These are phyloP conservation scores for Aechmea fasciata DNA, from an alignment of 176 grass and related monocot genomes.

Conservation along the genomic window DNA sequence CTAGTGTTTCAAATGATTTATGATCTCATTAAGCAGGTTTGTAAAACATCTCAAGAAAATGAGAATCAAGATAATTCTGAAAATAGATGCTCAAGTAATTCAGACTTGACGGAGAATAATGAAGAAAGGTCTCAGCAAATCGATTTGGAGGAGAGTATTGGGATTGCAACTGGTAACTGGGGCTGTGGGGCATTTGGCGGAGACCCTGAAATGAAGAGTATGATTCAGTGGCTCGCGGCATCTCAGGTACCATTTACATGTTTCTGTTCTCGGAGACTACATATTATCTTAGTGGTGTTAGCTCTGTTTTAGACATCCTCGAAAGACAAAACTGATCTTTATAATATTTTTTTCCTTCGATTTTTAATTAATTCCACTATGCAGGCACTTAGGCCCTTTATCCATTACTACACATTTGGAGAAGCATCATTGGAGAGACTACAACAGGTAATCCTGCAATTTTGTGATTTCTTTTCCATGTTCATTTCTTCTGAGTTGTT, in stretches of 20 bases:
- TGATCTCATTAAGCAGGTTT: slow-evolving; percentile 22
- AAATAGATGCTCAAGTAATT: slow-evolving; percentile 13
- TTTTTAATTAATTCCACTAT: slow-evolving; percentile 11
- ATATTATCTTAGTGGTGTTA: background rate
- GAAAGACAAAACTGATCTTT: too few species aligned
- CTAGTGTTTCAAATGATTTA: too few species aligned
- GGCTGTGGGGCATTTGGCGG: slow-evolving; percentile 90
- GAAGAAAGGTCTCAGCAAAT: slow-evolving; percentile 17
- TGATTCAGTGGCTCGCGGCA: slow-evolving; percentile 90
- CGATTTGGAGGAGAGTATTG: slow-evolving; percentile 30
- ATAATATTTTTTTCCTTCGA: background rate
- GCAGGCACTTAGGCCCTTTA: slow-evolving; percentile 63
- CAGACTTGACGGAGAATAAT: slow-evolving; percentile 9
- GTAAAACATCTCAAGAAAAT: background rate
- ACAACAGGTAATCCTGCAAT: slow-evolving; percentile 43
- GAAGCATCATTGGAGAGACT: slow-evolving; percentile 44
- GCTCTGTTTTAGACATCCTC: too few species aligned
- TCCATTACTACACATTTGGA: slow-evolving; percentile 87
- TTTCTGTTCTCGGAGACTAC: background rate
- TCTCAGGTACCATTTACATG: slow-evolving; percentile 52
- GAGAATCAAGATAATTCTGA: slow-evolving; percentile 6
- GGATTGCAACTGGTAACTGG: slow-evolving; percentile 95
- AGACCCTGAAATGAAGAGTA: slow-evolving; percentile 88
- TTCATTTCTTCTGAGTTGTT: background rate
- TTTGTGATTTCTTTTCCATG: background rate